phyloP scores from a whole-genome alignment of 2,329 filamentous ascomycete genomes.

The Calonectria pseudoreteaudii region DNA sequence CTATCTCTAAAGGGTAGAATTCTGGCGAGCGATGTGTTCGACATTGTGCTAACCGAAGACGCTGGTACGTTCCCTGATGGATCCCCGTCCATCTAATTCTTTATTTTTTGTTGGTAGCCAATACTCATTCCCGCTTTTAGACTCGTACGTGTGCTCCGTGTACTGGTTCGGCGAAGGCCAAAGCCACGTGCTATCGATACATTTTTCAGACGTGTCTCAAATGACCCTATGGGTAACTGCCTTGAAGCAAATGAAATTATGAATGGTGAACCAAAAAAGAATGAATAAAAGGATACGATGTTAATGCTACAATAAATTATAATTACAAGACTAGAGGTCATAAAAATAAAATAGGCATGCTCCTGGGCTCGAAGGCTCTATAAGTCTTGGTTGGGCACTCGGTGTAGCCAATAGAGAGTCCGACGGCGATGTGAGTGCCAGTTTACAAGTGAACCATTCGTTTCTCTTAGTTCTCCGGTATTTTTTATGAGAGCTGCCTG shows the following conservation, averaged over 20 bases:
- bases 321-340: too few relatives aligned
- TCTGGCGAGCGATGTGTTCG: neutral
- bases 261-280: neutral
- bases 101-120: too few relatives aligned
- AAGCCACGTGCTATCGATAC: neutral
- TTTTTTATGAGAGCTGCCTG: too few relatives aligned
- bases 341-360: too few relatives aligned
- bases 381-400: too few relatives aligned
- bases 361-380: too few relatives aligned
- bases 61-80: neutral
- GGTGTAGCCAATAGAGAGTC: too few relatives aligned
- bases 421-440: neutral
- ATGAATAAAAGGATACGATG: neutral
- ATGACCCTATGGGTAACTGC: neutral
- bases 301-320: neutral
- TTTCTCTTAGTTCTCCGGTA: too few relatives aligned
- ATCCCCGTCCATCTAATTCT: neutral
- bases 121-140: neutral
- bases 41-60: neutral
- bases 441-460: neutral
- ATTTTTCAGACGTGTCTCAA: neutral
- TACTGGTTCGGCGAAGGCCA: neutral
- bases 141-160: neutral
- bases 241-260: neutral
- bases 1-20: neutral